These are phyloP conservation scores for Rhodotorula taiwanensis DNA, from an alignment of 768 basidiomycete species.

Conservation along the genomic window DNA sequence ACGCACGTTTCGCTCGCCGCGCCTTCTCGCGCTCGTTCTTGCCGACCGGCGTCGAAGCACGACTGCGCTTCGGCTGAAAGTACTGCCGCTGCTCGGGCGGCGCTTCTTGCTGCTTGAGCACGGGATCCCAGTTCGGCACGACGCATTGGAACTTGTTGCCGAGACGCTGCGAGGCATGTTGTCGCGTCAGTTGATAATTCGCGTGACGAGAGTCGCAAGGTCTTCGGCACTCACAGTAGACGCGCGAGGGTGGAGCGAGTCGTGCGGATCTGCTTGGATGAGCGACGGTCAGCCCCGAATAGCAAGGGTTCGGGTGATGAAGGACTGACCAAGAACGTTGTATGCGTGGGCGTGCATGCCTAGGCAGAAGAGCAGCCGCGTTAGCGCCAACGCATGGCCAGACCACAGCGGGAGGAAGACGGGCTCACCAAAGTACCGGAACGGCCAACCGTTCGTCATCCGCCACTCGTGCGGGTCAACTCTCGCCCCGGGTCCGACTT, in stretches of 20 bases:
- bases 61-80: constrained; percentile 25
- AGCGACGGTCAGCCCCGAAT: no score
- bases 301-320: no score
- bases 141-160: constrained; percentile 36
- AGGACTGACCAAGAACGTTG: constrained; percentile 25
- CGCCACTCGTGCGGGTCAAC: constrained; percentile 46
- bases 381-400: constrained; percentile 22
- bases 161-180: constrained; percentile 18
- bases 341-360: constrained; percentile 36
- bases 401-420: background rate
- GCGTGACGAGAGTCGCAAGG: background rate
- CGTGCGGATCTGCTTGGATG: constrained; percentile 60
- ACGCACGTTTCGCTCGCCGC: constrained; percentile 1
- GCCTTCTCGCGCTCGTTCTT: background rate
- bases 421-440: constrained; percentile 68
- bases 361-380: constrained; percentile 42
- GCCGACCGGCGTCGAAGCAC: constrained; percentile 4
- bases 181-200: background rate
- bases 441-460: constrained; percentile 82
- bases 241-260: constrained; percentile 90
- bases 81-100: constrained; percentile 7
- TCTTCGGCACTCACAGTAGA: constrained; percentile 51
- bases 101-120: background rate
- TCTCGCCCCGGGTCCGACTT: constrained; percentile 1
- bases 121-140: constrained; percentile 33